phyloP scores from a whole-genome alignment of 345 rosid genomes.

The Eucalyptus regnans region DNA sequence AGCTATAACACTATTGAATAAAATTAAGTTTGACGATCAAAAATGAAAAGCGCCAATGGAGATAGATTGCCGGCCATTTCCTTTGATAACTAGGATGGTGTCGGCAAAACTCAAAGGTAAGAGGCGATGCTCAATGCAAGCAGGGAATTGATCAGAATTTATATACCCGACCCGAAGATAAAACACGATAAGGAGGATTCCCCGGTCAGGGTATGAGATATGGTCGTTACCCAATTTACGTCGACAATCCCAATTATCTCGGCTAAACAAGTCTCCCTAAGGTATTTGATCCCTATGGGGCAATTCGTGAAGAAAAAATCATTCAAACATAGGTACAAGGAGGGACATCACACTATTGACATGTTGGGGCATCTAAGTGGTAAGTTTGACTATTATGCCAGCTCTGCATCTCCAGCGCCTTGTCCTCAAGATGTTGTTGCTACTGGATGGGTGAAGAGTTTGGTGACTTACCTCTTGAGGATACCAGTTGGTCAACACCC shows the following conservation, averaged over 20 bases:
- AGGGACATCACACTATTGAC: background rate
- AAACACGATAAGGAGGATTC: background rate
- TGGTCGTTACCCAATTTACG: background rate
- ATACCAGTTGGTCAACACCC: background rate
- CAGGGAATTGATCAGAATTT: background rate
- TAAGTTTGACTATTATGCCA: background rate
- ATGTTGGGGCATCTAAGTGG: background rate
- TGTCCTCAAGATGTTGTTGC: background rate
- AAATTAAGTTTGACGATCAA: background rate
- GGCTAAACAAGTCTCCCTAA: background rate
- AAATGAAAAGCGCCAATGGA: background rate
- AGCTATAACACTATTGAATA: background rate
- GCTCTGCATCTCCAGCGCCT: background rate
- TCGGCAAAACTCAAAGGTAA: background rate
- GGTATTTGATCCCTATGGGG: background rate
- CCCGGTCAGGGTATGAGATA: background rate
- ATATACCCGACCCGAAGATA: background rate
- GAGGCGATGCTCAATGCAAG: background rate
- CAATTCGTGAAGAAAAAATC: background rate
- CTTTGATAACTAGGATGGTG: background rate
- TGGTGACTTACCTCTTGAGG: background rate
- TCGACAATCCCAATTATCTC: background rate
- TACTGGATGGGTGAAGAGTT: background rate
- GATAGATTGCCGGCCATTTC: background rate
- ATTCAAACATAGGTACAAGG: background rate